A percentile compares a stretch with the other conserved stretches of the same genome.
These are phyloP conservation scores for Magnaporthiopsis poae DNA, from an alignment of 2,329 filamentous ascomycete genomes.

Conservation along the genomic window DNA sequence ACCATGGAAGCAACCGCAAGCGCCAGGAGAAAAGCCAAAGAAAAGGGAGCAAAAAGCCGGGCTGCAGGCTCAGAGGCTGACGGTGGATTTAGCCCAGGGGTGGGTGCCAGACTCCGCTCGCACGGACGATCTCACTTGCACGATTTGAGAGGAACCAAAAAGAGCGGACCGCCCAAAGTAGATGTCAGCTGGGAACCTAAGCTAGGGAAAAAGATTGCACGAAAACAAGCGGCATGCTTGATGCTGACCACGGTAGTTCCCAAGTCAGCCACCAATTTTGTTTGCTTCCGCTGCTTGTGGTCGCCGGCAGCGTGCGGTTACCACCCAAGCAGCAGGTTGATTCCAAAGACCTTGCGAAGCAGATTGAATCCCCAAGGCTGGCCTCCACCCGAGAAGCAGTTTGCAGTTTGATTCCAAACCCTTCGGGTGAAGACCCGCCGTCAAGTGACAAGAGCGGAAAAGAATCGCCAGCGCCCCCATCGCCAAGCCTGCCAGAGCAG, in stretches of 20 bases:
- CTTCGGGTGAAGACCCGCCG: not conserved
- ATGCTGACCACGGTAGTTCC: not conserved
- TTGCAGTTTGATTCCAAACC: not conserved
- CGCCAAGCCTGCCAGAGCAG: not conserved
- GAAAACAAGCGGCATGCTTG: not conserved
- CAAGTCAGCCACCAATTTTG: not conserved
- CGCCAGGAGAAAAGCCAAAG: not conserved
- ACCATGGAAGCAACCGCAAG: not conserved
- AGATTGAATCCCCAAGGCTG: not conserved
- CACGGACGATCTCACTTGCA: not conserved
- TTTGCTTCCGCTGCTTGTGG: not conserved
- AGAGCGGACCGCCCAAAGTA: not conserved
- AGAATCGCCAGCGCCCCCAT: not conserved
- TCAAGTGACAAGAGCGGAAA: not conserved
- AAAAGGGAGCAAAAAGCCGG: not conserved
- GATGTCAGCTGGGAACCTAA: not conserved
- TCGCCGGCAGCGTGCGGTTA: too few species aligned
- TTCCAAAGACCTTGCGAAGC: not conserved
- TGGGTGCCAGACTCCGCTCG: too few species aligned
- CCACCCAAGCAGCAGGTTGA: not conserved
- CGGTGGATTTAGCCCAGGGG: not conserved
- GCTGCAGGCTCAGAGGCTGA: not conserved
- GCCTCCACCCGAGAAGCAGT: too few species aligned
- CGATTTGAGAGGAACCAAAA: not conserved
- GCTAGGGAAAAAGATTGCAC: not conserved